Evolutionary conservation across 768 basidiomycete genomes (phyloP).

Genomic region (Gymnopilus dilepis): DNA sequence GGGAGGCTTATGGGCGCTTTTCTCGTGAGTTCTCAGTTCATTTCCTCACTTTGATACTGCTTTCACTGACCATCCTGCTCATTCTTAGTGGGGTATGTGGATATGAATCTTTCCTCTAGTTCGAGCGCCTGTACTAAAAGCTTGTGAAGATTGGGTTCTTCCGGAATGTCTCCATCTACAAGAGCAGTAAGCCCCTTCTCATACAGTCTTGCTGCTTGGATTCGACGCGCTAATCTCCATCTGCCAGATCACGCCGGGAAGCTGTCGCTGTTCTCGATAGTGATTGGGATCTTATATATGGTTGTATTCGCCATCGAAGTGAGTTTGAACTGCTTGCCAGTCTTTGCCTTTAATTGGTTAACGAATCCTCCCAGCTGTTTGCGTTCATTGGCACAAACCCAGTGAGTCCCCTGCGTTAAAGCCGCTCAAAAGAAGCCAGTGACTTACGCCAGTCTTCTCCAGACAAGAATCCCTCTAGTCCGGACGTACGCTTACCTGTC

Average conservation of each 20-base stretch:
- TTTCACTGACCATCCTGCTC: not conserved
- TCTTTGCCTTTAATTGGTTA: not conserved
- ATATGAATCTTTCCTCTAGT: conserved; percentile 5
- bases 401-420: conserved; percentile 44
- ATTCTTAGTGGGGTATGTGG: conserved; percentile 38
- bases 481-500: conserved; percentile 62
- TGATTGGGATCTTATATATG: conserved; percentile 64
- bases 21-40: conserved; percentile 55
- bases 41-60: not conserved
- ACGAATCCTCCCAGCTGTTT: conserved; percentile 34
- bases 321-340: not conserved
- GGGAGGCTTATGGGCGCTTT: conserved; percentile 62
- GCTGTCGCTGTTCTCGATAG: conserved; percentile 60
- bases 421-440: not conserved
- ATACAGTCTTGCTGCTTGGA: not conserved
- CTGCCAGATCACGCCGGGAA: conserved; percentile 43
- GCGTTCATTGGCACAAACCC: conserved; percentile 55
- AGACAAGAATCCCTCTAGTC: conserved; percentile 63
- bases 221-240: not conserved
- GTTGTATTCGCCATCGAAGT: conserved; percentile 55
- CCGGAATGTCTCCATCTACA: conserved; percentile 53
- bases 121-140: conserved; percentile 6
- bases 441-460: not conserved
- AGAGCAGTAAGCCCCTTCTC: conserved; percentile 46
- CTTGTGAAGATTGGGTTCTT: conserved; percentile 63